These are phyloP conservation scores for Acanthamoeba castellanii DNA, from an alignment of 208 protist genomes.

Conservation along the genomic window DNA sequence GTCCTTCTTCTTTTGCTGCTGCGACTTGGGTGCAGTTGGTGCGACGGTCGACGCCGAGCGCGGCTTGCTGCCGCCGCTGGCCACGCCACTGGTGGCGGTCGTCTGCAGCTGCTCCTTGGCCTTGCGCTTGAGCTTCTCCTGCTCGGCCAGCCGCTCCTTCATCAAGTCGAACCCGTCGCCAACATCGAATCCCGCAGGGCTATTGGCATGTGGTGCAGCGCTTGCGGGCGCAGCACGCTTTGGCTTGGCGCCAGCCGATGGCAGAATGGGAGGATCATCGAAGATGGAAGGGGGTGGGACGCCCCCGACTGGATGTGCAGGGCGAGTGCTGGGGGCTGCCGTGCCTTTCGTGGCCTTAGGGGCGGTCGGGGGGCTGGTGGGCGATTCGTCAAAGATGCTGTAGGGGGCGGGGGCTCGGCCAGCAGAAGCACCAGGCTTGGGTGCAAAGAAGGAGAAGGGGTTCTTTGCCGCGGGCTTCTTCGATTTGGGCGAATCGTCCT, in stretches of 20 bases:
- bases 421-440: background rate
- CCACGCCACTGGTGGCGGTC: background rate
- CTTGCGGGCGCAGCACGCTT: background rate
- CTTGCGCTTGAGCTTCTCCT: constrained; percentile 63
- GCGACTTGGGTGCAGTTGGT: background rate
- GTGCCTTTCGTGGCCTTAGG: background rate
- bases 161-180: constrained; percentile 40
- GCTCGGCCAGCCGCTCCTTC: constrained; percentile 44
- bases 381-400: constrained; percentile 50
- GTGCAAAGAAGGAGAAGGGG: constrained; percentile 54
- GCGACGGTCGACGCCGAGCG: background rate
- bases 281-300: constrained; percentile 38
- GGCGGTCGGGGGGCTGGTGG: background rate
- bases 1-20: constrained; percentile 19
- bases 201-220: too few relatives aligned
- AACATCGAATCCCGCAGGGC: background rate
- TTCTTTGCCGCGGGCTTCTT: constrained; percentile 9
- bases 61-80: background rate
- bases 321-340: background rate
- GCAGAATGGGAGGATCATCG: background rate
- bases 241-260: background rate
- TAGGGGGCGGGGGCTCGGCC: constrained; percentile 3
- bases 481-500: background rate
- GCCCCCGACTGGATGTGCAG: background rate
- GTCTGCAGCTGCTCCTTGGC: background rate